These are phyloP conservation scores for Eucommia ulmoides DNA, from an alignment of 257 asterid species.

Conservation along the genomic window DNA sequence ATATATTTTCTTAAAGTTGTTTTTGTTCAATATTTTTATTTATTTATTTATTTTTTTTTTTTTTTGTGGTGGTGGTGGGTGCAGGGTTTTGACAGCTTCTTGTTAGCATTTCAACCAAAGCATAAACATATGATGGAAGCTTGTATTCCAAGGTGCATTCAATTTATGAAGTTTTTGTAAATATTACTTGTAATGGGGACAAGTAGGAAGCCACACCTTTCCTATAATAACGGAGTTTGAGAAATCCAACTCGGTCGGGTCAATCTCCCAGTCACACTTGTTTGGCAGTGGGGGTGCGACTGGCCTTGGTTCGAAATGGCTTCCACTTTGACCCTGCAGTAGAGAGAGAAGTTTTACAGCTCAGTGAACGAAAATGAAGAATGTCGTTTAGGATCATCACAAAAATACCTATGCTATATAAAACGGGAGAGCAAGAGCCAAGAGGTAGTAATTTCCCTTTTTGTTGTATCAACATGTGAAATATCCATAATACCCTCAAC, in stretches of 20 bases:
- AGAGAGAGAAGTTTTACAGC: too few relatives aligned
- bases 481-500: too few relatives aligned
- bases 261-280: conserved; percentile 98
- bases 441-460: too few relatives aligned
- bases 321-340: conserved; percentile 86
- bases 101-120: neutral
- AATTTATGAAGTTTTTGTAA: neutral
- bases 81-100: neutral
- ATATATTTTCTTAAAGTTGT: too few relatives aligned
- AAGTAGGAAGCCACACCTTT: conserved; percentile 43
- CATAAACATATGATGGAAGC: neutral
- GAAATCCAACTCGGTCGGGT: conserved; percentile 85
- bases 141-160: neutral
- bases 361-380: neutral
- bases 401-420: neutral
- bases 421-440: too few relatives aligned
- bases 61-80: neutral
- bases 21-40: too few relatives aligned
- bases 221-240: conserved; percentile 60
- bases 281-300: conserved; percentile 90
- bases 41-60: too few relatives aligned
- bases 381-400: neutral
- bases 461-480: too few relatives aligned
- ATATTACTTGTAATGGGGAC: too few relatives aligned
- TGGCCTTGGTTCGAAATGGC: conserved; percentile 92